Evolutionary conservation across 2,329 filamentous ascomycete genomes (phyloP), one percentile per base, ranked within the genome.

Genomic region (Colletotrichum limetticola): DNA sequence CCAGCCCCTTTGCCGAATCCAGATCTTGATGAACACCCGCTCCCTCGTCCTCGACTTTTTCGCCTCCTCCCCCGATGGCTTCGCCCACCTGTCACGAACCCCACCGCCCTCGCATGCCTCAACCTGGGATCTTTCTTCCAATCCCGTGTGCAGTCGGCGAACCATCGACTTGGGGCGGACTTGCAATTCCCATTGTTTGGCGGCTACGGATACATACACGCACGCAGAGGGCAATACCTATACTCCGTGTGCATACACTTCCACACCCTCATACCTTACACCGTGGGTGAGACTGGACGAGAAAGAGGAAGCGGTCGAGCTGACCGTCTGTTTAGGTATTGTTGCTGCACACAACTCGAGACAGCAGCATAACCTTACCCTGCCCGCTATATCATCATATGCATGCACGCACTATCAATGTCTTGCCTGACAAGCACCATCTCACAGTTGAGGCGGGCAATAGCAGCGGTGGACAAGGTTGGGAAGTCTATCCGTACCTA

Each of bases 1-100:
- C 71, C 71, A 71, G 37, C 67, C 68, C 71, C 71, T 59, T 70
- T 72, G 62, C 71, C 68, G 52, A 59, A 72, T 42, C 49, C 61
- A 62, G 56, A 66, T 72, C 71, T 64, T 74, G 61, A 62, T 60
- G 42, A 59, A 70, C 46, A 57, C 60, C 49, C 37, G 49, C 46
- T 55, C 66, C 52, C 55, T 49, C 42, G 28, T 57, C 52, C 46
- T 49, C 42, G n/a, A 52, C 28, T 52, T 49, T 30, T 32, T 71
- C 61, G 65, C 69, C 65, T 63, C 69, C 35, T 49, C 57, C 14
- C 16, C 56, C n/a, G 37, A 28, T 16, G 24, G 58, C 55, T 68
- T 32, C 55, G 49, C 49, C 12, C 32, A 28, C 52, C 66, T 60
- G 42, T 22, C 42, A 49, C 19, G 42, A 49, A 49, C 66, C 52